phyloP scores from a whole-genome alignment of 306 rosid genomes.

The Quercus glauca region DNA sequence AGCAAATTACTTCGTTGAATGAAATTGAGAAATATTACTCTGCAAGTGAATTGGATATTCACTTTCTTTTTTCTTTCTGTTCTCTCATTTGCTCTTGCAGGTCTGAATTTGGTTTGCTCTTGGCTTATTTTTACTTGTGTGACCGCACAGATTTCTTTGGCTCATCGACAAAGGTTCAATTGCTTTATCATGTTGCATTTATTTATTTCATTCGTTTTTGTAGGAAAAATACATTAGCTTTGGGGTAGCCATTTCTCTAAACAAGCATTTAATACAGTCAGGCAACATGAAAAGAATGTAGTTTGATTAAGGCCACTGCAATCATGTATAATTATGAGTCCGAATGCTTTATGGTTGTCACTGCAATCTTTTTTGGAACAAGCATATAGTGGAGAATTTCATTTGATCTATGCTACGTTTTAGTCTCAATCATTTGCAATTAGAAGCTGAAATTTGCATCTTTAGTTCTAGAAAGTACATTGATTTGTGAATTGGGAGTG shows the following conservation, averaged over 20 bases:
- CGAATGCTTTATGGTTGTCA: neutral
- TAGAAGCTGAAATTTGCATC: neutral
- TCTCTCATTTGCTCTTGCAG: conserved; percentile 34
- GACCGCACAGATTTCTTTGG: conserved; percentile 88
- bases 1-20: conserved; percentile 35
- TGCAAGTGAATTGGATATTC: conserved; percentile 13
- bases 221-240: conserved; percentile 1
- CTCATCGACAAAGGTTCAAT: conserved; percentile 64
- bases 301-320: neutral
- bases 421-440: neutral
- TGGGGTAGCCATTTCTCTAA: neutral
- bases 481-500: neutral
- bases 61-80: conserved; percentile 15
- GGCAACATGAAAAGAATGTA: neutral
- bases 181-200: conserved; percentile 16
- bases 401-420: neutral
- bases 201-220: neutral
- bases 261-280: neutral
- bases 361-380: neutral
- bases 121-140: conserved; percentile 73
- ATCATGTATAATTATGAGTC: neutral
- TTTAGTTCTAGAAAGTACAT: neutral
- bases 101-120: conserved; percentile 75
- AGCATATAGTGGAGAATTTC: neutral
- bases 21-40: conserved; percentile 1